Evolutionary conservation across 352 stramenopile genomes (phyloP).

Genomic region (Globisporangium spinosum): DNA sequence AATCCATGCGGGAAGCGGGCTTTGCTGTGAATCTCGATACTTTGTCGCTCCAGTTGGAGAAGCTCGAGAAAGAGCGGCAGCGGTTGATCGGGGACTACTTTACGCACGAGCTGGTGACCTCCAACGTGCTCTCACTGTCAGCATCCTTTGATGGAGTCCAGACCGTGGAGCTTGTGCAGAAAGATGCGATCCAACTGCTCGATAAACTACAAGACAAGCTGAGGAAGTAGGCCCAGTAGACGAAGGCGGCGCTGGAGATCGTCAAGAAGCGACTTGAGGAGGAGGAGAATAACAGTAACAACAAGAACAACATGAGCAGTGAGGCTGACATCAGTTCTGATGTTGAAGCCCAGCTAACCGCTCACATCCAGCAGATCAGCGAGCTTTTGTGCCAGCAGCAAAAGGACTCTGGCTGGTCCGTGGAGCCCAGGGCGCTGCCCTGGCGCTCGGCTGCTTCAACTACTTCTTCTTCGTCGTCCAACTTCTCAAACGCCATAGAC

Average conservation of each 20-base stretch:
- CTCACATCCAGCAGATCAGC: constrained; percentile 24
- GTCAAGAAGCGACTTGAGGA: constrained; percentile 13
- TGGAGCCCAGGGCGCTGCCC: neutral
- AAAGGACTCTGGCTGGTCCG: neutral
- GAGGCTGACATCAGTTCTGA: neutral
- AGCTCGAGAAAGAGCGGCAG: constrained; percentile 30
- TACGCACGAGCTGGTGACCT: constrained; percentile 33
- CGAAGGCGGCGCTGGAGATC: constrained; percentile 36
- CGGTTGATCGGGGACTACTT: constrained; percentile 30
- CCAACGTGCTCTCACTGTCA: constrained; percentile 6
- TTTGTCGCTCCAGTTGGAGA: constrained; percentile 9
- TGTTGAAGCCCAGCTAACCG: constrained; percentile 17
- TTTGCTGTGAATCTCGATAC: constrained; percentile 23
- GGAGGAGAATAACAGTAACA: too few relatives aligned
- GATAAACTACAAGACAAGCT: constrained; percentile 25
- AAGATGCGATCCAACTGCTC: constrained; percentile 33
- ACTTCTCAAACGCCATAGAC: neutral
- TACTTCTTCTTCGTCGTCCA: neutral
- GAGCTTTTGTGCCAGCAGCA: constrained; percentile 3
- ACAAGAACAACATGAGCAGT: too few relatives aligned
- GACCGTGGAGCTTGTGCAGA: constrained; percentile 33
- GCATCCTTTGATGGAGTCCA: neutral
- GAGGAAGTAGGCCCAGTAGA: constrained; percentile 23
- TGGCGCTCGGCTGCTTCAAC: constrained; percentile 9
- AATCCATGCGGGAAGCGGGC: constrained; percentile 19